Conservation (phyloP, 1,284 basidiomycete species). For the Fistulina hepatica region DNA sequence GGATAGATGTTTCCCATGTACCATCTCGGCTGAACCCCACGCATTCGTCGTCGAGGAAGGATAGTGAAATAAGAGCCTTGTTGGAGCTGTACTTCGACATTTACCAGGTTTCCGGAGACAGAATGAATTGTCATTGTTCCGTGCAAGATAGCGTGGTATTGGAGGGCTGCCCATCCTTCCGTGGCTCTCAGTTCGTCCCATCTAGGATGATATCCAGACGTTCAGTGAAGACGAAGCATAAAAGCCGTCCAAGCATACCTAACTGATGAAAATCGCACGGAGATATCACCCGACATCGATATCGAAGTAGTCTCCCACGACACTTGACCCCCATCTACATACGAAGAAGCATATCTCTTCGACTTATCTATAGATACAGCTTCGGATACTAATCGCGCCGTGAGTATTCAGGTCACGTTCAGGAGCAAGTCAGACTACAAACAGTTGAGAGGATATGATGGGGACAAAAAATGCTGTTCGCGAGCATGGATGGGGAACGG, state of each 20-base stretch:
- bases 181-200: slow-evolving; percentile 58
- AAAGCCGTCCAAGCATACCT: slow-evolving; percentile 27
- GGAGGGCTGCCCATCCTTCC: slow-evolving; percentile 75
- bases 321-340: slow-evolving; percentile 49
- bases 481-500: slow-evolving; percentile 74
- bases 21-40: slow-evolving; percentile 41
- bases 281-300: slow-evolving; percentile 35
- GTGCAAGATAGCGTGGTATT: slow-evolving; percentile 60
- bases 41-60: slow-evolving; percentile 28
- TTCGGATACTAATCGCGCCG: slow-evolving; percentile 23
- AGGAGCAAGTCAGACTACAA: slow-evolving; percentile 15
- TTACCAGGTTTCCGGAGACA: slow-evolving; percentile 6
- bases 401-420: slow-evolving; percentile 1
- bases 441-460: slow-evolving; percentile 61
- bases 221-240: slow-evolving; percentile 7
- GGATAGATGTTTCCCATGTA: slow-evolving; percentile 66
- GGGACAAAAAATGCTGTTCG: slow-evolving; percentile 69
- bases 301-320: slow-evolving; percentile 39
- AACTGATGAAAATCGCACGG: slow-evolving; percentile 50
- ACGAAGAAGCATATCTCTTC: slow-evolving; percentile 49
- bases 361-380: slow-evolving; percentile 34
- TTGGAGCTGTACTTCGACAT: slow-evolving; percentile 31
- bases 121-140: slow-evolving; percentile 48
- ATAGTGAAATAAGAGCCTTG: slow-evolving; percentile 64
- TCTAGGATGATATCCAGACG: slow-evolving; percentile 24